Percentiles rank a stretch among this genome's conserved stretches.
Conservation (phyloP, 306 rosid genomes). For the Castanopsis chinensis region DNA sequence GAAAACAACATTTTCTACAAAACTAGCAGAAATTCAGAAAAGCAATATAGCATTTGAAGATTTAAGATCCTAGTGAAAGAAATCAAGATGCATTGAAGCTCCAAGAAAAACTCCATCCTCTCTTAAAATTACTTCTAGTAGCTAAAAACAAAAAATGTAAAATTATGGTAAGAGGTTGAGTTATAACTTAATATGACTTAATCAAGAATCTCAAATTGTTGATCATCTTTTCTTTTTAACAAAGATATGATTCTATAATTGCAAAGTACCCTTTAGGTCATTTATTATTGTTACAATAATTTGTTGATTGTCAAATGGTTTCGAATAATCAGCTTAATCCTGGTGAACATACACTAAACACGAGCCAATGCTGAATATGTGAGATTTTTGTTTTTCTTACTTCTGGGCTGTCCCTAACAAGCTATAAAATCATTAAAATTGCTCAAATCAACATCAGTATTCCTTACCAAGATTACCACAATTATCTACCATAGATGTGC, state of each 20-base stretch:
- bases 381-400: background rate
- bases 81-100: background rate
- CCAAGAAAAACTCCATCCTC: background rate
- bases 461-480: conserved; percentile 30
- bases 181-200: too few species aligned
- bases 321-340: background rate
- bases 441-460: background rate
- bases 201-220: too few species aligned
- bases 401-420: conserved; percentile 9
- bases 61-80: background rate
- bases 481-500: conserved; percentile 7
- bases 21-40: background rate
- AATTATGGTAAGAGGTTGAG: background rate
- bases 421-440: conserved; percentile 10
- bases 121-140: background rate
- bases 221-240: too few species aligned
- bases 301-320: background rate
- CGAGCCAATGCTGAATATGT: background rate
- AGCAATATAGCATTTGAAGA: background rate
- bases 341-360: background rate
- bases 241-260: too few species aligned
- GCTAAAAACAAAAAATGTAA: background rate
- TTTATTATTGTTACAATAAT: background rate
- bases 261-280: background rate
- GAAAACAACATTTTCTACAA: background rate